Percentiles rank a stretch among this genome's conserved stretches.
Conservation (phyloP, 441 rosid genomes). For the Euphorbia celastroides region DNA sequence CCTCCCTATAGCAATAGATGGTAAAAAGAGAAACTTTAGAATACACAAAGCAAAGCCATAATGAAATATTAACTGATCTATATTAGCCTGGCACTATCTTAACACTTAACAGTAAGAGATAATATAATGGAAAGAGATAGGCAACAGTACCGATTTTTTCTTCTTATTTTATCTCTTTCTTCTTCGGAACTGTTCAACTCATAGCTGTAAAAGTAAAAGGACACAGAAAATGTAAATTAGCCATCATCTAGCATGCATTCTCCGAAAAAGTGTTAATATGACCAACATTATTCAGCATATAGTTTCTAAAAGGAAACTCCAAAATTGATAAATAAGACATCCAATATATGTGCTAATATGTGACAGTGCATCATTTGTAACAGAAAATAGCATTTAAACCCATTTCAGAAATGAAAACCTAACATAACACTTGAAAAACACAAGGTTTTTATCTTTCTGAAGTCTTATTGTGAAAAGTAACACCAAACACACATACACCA, state of each 20-base stretch:
- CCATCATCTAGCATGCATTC: constrained; percentile 14
- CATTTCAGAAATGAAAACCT: not conserved
- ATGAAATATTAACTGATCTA: not conserved
- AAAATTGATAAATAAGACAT: not conserved
- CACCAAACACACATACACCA: not conserved
- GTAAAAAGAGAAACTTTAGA: constrained; percentile 7
- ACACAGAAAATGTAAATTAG: not conserved
- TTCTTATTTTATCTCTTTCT: constrained; percentile 52
- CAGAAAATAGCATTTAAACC: not conserved
- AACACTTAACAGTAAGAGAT: constrained; percentile 12
- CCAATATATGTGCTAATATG: not conserved
- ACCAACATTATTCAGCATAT: not conserved
- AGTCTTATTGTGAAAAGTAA: not conserved
- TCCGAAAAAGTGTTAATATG: not conserved
- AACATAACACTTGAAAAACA: not conserved
- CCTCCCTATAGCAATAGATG: constrained; percentile 48
- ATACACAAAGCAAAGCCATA: not conserved
- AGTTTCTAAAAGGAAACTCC: not conserved
- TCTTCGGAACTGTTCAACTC: constrained; percentile 70
- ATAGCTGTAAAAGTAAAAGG: constrained; percentile 31
- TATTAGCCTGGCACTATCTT: not conserved
- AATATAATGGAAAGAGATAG: constrained; percentile 6
- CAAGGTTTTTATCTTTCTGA: not conserved
- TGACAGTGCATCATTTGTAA: not conserved
- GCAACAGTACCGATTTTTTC: constrained; percentile 52